Conservation (phyloP, 768 basidiomycete species). For the Hydnomerulius pinastri region DNA sequence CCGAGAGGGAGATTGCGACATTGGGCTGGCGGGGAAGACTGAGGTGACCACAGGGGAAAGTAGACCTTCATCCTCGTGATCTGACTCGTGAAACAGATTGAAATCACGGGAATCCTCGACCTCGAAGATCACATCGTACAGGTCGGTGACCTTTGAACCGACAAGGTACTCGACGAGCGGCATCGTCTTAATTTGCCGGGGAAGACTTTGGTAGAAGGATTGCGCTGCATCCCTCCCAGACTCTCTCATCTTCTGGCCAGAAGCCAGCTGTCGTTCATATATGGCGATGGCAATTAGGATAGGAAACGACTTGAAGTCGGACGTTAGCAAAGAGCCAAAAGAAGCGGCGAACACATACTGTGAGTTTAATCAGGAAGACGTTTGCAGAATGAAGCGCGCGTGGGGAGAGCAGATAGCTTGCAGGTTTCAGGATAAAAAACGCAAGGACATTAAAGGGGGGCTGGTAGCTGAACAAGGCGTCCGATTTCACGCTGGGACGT, state of each 20-base stretch:
- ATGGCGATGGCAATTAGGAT: slow-evolving; percentile 72
- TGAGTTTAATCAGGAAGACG: slow-evolving; percentile 82
- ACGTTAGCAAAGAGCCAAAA: background rate
- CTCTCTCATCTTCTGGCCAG: slow-evolving; percentile 52
- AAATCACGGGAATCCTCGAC: slow-evolving; percentile 52
- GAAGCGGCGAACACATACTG: slow-evolving; percentile 45
- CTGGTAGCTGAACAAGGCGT: slow-evolving; percentile 89
- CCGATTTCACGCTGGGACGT: slow-evolving; percentile 71
- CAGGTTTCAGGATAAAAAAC: slow-evolving; percentile 76
- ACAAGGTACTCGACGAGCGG: slow-evolving; percentile 76
- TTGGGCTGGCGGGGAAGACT: slow-evolving; percentile 8
- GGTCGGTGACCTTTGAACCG: slow-evolving; percentile 63
- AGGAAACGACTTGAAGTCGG: slow-evolving; percentile 64
- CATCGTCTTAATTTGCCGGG: slow-evolving; percentile 71
- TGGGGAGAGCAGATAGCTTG: slow-evolving; percentile 73
- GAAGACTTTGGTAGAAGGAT: slow-evolving; percentile 62
- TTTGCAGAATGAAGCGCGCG: slow-evolving; percentile 81
- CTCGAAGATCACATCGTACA: slow-evolving; percentile 82
- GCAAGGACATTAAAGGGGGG: slow-evolving; percentile 89
- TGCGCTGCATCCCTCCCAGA: slow-evolving; percentile 54
- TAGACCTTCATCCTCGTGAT: slow-evolving; percentile 37
- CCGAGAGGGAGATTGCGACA: slow-evolving; percentile 8
- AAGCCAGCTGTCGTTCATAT: slow-evolving; percentile 74
- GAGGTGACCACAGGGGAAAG: slow-evolving; percentile 14
- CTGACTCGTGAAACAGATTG: slow-evolving; percentile 53